Evolutionary conservation across 192 early-diverging fungal genomes (phyloP).

Genomic region (Entomortierella parvispora): DNA sequence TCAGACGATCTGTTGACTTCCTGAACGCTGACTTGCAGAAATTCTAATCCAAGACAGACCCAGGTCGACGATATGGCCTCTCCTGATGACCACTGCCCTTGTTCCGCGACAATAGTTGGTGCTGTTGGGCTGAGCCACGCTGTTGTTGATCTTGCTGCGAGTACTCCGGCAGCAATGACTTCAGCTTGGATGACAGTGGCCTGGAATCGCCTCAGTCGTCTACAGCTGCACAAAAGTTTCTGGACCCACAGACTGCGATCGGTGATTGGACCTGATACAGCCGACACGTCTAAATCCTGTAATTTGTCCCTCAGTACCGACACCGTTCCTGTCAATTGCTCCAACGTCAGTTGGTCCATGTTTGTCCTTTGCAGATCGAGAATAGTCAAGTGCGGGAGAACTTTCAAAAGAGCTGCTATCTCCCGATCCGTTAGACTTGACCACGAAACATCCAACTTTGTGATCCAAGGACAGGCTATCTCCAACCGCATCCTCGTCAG

Average conservation of each 20-base stretch:
- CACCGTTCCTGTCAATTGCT: neutral
- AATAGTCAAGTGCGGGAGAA: conserved; percentile 1
- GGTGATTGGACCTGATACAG: neutral
- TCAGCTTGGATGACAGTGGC: conserved; percentile 2
- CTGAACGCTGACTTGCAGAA: too few relatives aligned
- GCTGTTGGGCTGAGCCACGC: conserved; percentile 20
- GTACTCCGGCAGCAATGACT: neutral
- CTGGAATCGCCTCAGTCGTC: conserved; percentile 12
- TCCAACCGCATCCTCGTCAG: neutral
- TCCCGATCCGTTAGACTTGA: conserved; percentile 18
- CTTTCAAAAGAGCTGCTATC: conserved; percentile 7
- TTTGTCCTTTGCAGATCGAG: conserved; percentile 13
- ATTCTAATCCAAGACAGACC: too few relatives aligned
- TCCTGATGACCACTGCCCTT: too few relatives aligned
- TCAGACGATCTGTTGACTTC: too few relatives aligned
- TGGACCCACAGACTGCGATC: conserved; percentile 12
- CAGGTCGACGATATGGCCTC: too few relatives aligned
- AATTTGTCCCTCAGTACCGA: conserved; percentile 2
- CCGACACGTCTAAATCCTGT: conserved; percentile 15
- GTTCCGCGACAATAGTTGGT: too few relatives aligned
- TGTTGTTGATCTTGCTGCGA: neutral
- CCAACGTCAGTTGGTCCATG: neutral
- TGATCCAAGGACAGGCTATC: conserved; percentile 9
- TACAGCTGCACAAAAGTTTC: conserved; percentile 11
- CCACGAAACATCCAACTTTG: conserved; percentile 25